Evolutionary conservation across 495 filamentous ascomycete genomes (phyloP), one percentile per base, ranked within the genome.

Genomic region (Penicillium desertorum): DNA sequence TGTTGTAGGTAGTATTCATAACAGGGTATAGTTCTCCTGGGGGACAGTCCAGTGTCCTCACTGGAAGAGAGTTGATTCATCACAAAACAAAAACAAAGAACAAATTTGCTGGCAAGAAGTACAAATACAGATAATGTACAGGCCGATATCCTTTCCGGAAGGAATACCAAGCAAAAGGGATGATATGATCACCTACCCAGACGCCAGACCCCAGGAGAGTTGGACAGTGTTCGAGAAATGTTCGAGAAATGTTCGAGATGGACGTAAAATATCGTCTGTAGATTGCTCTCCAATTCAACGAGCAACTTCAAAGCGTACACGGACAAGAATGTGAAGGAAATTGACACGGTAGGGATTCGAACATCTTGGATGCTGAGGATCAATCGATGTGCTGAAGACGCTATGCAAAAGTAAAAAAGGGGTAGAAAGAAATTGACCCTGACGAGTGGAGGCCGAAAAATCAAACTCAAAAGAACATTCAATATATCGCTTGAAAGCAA

Each of bases 401-500:
- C 39, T 36, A 32, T 42, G 32, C 57, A 43, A 44, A 22, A 22
- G 12, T 12, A 23, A 3, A 25, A 36, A 41, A 10, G 14, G 20
- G 55, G 30, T 27, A 14, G 7, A 19, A 41, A 14, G 43, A 22
- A 1, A 39, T 34, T 27, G 29, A 17, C 42, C 44, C 41, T 11
- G 51, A 45, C 20, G 16, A 36, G 17, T 36, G 30, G 29, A 45
- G 51, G 39, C 4, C 30, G 41, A 9, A n/a, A 47, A 46, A 55
- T 46, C 22, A 39, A 55, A 47, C 1, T 16, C 51, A 45, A 59
- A 59, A 51, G 49, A 61, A 57, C 58, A 51, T 25, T 54, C 59
- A 54, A 57, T 57, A 39, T 51, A 51, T 52, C 60, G 65, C 57
- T 65, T 48, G 25, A 68, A 65, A 56, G 59, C 64, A 65, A 19